phyloP scores from a whole-genome alignment of 768 basidiomycete species.

The Kwoniella bestiolae region DNA sequence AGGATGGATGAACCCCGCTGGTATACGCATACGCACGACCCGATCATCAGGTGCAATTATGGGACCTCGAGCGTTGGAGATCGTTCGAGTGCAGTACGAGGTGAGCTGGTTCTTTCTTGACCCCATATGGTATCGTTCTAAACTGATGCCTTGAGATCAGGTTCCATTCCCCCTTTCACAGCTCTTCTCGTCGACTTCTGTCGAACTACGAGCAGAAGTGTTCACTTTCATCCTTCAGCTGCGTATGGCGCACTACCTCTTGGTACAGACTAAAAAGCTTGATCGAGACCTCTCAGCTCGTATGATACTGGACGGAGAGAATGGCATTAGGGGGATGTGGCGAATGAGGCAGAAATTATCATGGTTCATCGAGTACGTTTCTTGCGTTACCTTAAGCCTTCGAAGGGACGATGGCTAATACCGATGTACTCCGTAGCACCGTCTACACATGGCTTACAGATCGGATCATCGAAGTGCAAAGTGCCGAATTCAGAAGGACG shows the following conservation, averaged over 20 bases:
- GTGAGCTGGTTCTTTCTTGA: conserved; percentile 4
- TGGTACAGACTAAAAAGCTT: conserved; percentile 13
- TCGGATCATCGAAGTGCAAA: conserved; percentile 33
- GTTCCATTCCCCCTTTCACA: conserved; percentile 52
- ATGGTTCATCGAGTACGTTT: conserved; percentile 39
- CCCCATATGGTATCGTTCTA: no score
- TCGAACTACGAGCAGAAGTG: conserved; percentile 39
- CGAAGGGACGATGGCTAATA: not conserved
- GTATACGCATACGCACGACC: conserved; percentile 30
- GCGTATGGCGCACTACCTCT: conserved; percentile 27
- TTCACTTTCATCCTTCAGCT: conserved; percentile 48
- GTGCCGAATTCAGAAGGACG: conserved; percentile 17
- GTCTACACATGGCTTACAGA: conserved; percentile 36
- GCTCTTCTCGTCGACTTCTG: conserved; percentile 43
- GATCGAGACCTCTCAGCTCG: conserved; percentile 3
- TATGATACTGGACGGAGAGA: not conserved
- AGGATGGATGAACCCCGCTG: conserved; percentile 43
- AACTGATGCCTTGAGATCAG: conserved; percentile 7
- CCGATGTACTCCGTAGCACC: conserved; percentile 10
- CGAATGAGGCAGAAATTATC: conserved; percentile 17
- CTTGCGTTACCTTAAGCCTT: no score
- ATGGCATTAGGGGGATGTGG: conserved; percentile 7
- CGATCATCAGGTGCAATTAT: conserved; percentile 8
- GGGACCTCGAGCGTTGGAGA: conserved; percentile 12
- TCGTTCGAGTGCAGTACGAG: conserved; percentile 25